A percentile compares a stretch with the other conserved stretches of the same genome.
Evolutionary conservation across 768 basidiomycete species (phyloP).

Genomic region (Phanerodontia chrysosporium): DNA sequence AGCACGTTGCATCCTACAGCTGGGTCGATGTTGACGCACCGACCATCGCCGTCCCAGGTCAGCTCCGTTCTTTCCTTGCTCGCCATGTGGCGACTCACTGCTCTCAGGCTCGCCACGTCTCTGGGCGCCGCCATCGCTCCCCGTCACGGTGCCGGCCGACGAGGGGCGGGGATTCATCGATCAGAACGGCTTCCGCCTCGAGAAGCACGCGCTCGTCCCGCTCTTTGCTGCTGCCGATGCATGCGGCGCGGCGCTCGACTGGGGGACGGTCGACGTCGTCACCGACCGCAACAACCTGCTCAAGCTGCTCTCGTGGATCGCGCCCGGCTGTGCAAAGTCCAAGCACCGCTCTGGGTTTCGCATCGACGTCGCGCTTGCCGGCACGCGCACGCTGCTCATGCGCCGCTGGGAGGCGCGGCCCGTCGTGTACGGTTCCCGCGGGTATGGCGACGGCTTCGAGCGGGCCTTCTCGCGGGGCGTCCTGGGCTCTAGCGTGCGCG

Average conservation of each 20-base stretch:
- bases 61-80: neutral
- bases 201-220: constrained; percentile 41
- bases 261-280: constrained; percentile 39
- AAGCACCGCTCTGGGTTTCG: constrained; percentile 40
- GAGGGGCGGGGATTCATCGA: constrained; percentile 46
- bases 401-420: constrained; percentile 46
- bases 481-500: constrained; percentile 11
- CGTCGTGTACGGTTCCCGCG: constrained; percentile 23
- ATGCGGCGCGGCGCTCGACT: constrained; percentile 26
- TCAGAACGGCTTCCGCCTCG: constrained; percentile 50
- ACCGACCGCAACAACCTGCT: constrained; percentile 55
- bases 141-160: constrained; percentile 54
- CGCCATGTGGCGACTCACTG: too few relatives aligned
- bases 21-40: constrained; percentile 21
- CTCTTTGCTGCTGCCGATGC: constrained; percentile 57
- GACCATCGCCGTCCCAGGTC: constrained; percentile 30
- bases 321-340: neutral
- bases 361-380: constrained; percentile 67
- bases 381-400: constrained; percentile 53
- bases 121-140: constrained; percentile 44
- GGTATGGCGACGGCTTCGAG: constrained; percentile 62
- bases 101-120: constrained; percentile 51
- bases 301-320: constrained; percentile 5
- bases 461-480: constrained; percentile 13
- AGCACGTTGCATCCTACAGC: constrained; percentile 28